phyloP scores from a whole-genome alignment of 352 stramenopile genomes.

The Globisporangium canariense region DNA sequence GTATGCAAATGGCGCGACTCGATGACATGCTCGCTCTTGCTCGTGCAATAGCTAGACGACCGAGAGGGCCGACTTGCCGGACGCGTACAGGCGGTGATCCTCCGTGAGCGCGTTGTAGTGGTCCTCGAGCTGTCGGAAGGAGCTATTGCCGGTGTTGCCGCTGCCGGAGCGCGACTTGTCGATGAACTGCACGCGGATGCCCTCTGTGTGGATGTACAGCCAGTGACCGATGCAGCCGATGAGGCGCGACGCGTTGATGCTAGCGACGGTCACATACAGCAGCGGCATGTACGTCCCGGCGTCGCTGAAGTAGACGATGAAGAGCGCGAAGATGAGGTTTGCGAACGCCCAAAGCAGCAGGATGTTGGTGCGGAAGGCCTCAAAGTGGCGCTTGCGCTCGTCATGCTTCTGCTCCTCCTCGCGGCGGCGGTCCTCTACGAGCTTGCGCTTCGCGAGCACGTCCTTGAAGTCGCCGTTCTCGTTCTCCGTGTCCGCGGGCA shows the following conservation, averaged over 20 bases:
- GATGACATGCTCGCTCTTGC: not conserved
- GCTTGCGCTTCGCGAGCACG: conserved; percentile 71
- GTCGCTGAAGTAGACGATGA: conserved; percentile 63
- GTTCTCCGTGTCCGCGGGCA: conserved; percentile 37
- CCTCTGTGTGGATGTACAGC: conserved; percentile 61
- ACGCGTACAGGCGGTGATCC: conserved; percentile 54
- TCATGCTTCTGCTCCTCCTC: conserved; percentile 53
- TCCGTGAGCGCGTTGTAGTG: conserved; percentile 70
- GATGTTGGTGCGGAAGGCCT: conserved; percentile 83
- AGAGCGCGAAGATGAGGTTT: conserved; percentile 78
- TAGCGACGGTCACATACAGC: conserved; percentile 65
- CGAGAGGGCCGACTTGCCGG: conserved; percentile 30
- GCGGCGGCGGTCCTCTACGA: conserved; percentile 61
- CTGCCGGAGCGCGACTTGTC: conserved; percentile 60
- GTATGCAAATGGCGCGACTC: not conserved
- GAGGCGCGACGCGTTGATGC: conserved; percentile 66
- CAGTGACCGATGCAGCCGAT: conserved; percentile 67
- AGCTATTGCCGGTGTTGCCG: conserved; percentile 31
- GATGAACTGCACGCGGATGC: conserved; percentile 34
- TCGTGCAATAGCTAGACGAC: not conserved
- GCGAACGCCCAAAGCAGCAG: conserved; percentile 77
- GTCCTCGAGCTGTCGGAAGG: conserved; percentile 60
- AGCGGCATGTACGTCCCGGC: conserved; percentile 61
- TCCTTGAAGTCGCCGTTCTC: conserved; percentile 85
- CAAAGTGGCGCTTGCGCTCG: conserved; percentile 74